Base-by-base conservation (phyloP, 345 rosid genomes). In the Boechera retrofracta region DNA sequence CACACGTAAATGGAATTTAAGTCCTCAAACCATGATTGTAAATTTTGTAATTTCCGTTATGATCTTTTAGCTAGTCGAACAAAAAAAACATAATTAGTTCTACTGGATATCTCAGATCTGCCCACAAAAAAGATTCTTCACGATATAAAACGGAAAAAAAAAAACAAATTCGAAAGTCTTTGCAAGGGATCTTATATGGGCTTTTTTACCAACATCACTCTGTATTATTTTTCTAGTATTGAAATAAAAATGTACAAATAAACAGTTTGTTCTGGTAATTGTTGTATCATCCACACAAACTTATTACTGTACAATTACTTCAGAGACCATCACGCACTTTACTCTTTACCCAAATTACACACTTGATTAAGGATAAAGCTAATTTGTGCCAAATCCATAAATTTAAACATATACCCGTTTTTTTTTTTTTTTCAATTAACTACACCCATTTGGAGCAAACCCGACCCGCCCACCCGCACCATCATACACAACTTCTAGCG, bases 401-500 rank as follows among this genome's bases (percentile, higher is more conserved):
- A 45, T 70, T 33, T 12, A 2, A 18, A 49, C 15, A 26, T 28
- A 15, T 8, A 67, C 52, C 13, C 10, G 4, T 29, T 51, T 12
- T 33, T 38, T 68, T 12, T 68, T 12, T 33, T 54, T 3, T 0
- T 24, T 7, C 10, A 5, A 10, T 83, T 70, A 89, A 67, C 85
- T 72, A 64, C 98, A 89, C 0, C 93, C 90, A 0, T 79, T 84
- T 0, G 89, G 60, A 21, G 86, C 92, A 72, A 94, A 90, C 31
- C 97, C 98, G 16, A 94, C 81, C 74, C 77, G 84, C 16, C 85
- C 85, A 0, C 67, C 84, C 16, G 83, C 86, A 7, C 79, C 92
- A 45, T 94, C 98, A 4, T 94, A 89, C 2, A 88, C 89, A 7
- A 94, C 96, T 67, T 89, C 87, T 16, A 91, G 49, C 31, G 88